Percentiles rank a stretch among this genome's conserved stretches.
These are phyloP conservation scores for Exsudoporus floridanus DNA, from an alignment of 1,284 basidiomycete species.

Conservation along the genomic window DNA sequence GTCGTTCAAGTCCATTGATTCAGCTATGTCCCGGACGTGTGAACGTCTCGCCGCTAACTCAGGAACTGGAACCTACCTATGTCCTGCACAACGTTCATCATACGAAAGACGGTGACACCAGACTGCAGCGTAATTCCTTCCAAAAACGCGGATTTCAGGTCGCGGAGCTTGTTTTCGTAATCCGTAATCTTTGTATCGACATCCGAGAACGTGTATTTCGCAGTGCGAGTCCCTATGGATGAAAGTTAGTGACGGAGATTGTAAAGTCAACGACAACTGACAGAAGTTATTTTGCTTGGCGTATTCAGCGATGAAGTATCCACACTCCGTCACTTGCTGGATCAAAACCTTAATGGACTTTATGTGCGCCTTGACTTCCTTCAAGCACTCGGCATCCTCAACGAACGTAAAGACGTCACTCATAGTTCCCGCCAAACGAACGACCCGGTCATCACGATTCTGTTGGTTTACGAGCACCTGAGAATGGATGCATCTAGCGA, in stretches of 20 bases:
- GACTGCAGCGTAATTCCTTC: background rate
- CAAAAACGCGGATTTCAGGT: background rate
- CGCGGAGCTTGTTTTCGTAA: background rate
- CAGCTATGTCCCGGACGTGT: background rate
- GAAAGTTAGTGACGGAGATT: background rate
- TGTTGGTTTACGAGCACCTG: slow-evolving; percentile 1
- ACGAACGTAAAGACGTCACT: slow-evolving; percentile 17
- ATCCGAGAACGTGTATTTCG: background rate
- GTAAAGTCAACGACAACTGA: no score
- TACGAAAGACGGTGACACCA: background rate
- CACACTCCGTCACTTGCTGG: slow-evolving; percentile 13
- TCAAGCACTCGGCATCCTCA: slow-evolving; percentile 9
- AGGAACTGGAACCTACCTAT: background rate
- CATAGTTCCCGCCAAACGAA: slow-evolving; percentile 6
- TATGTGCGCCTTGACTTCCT: slow-evolving; percentile 3
- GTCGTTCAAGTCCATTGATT: slow-evolving; percentile 17
- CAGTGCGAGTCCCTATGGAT: slow-evolving; percentile 1
- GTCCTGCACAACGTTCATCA: background rate
- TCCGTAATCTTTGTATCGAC: slow-evolving; percentile 1
- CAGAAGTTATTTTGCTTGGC: no score
- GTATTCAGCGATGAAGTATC: no score
- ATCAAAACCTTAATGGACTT: slow-evolving; percentile 12
- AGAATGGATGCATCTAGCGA: background rate
- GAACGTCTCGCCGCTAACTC: background rate
- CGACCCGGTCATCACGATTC: background rate